Conservation (phyloP, 768 basidiomycete species). For the Tulasnella sp. region DNA sequence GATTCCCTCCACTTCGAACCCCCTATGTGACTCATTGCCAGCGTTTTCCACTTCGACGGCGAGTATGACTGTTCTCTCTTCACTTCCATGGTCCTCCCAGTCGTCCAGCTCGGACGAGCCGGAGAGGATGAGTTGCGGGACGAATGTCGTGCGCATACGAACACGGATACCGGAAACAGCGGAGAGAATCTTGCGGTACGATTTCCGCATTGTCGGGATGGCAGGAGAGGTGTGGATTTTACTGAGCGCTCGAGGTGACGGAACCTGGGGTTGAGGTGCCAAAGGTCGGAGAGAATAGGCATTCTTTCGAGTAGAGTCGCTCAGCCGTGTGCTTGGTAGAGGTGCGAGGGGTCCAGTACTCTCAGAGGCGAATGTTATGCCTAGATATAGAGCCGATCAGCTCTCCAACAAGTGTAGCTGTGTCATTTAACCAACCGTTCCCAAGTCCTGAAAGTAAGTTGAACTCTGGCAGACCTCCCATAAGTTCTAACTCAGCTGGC, state of each 20-base stretch:
- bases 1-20: slow-evolving; percentile 66
- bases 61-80: slow-evolving; percentile 78
- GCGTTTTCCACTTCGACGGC: slow-evolving; percentile 85
- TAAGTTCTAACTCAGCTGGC: slow-evolving; percentile 3
- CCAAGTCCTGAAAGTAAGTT: slow-evolving; percentile 56
- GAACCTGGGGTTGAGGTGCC: slow-evolving; percentile 33
- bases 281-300: slow-evolving; percentile 43
- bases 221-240: slow-evolving; percentile 34
- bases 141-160: slow-evolving; percentile 88
- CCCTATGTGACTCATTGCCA: slow-evolving; percentile 40
- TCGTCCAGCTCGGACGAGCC: slow-evolving; percentile 22
- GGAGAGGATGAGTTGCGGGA: slow-evolving; percentile 69
- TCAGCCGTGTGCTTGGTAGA: slow-evolving; percentile 63
- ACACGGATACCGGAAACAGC: slow-evolving; percentile 78
- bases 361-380: slow-evolving; percentile 14
- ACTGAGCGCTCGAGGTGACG: slow-evolving; percentile 37
- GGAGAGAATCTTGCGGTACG: slow-evolving; percentile 66
- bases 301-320: slow-evolving; percentile 52
- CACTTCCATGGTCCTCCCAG: slow-evolving; percentile 52
- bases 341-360: slow-evolving; percentile 27
- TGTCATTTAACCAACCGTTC: slow-evolving; percentile 36
- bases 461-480: slow-evolving; percentile 51
- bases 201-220: slow-evolving; percentile 68
- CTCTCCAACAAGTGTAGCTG: background rate
- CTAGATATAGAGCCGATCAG: background rate